A percentile compares a stretch with the other conserved stretches of the same genome.
Conservation (phyloP, 192 early-diverging fungal species). For the Coemansia sp. region DNA sequence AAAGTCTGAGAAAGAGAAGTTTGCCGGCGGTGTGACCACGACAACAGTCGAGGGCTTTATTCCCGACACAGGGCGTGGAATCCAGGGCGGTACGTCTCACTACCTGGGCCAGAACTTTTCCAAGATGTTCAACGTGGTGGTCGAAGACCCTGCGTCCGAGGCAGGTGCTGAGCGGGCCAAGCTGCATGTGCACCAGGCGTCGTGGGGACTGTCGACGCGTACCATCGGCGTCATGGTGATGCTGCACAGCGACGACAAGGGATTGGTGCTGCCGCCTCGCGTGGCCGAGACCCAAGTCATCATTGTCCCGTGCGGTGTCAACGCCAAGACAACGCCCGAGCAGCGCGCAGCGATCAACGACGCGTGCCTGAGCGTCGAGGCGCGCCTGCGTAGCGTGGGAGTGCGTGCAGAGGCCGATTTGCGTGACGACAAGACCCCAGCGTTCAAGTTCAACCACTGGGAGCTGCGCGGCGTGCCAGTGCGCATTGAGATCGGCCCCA, state of each 20-base stretch:
- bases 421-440: slow-evolving; percentile 85
- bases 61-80: slow-evolving; percentile 93
- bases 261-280: slow-evolving; percentile 93
- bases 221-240: slow-evolving; percentile 99
- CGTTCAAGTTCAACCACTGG: slow-evolving; percentile 99
- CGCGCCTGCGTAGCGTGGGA: slow-evolving; percentile 67
- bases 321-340: slow-evolving; percentile 79
- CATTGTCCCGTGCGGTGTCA: slow-evolving; percentile 91
- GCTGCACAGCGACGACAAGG: slow-evolving; percentile 98
- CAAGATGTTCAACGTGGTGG: slow-evolving; percentile 96
- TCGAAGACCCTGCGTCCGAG: slow-evolving; percentile 70
- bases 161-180: slow-evolving; percentile 60
- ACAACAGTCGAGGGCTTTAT: slow-evolving; percentile 98
- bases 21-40: slow-evolving; percentile 96
- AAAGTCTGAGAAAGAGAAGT: slow-evolving; percentile 99
- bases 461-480: slow-evolving; percentile 95
- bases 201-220: slow-evolving; percentile 97
- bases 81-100: slow-evolving; percentile 98
- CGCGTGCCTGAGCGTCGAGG: slow-evolving; percentile 69
- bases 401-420: slow-evolving; percentile 78
- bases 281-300: slow-evolving; percentile 88
- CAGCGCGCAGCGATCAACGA: slow-evolving; percentile 66
- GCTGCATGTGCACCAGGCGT: slow-evolving; percentile 95
- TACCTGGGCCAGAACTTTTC: slow-evolving; percentile 99
- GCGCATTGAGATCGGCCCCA: slow-evolving; percentile 95